These are phyloP conservation scores for Aureobasidium melanogenum DNA, from an alignment of 2,329 filamentous ascomycete genomes.

Conservation along the genomic window DNA sequence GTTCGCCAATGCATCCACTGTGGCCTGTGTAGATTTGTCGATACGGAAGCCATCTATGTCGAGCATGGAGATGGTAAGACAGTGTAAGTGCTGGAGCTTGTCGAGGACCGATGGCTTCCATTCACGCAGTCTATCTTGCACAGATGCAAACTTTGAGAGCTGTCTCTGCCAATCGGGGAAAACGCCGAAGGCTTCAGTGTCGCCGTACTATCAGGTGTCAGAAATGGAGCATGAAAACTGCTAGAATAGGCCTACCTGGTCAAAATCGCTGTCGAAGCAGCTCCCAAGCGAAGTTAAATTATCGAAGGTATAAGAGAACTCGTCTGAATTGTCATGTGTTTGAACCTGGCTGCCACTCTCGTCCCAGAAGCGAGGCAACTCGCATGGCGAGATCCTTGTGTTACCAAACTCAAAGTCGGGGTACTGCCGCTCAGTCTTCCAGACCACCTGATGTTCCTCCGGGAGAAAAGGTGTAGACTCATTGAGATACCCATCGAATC, in stretches of 20 bases:
- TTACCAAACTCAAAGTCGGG: slow-evolving; percentile 50
- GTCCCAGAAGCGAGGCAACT: slow-evolving; percentile 54
- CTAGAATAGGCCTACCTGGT: slow-evolving; percentile 27
- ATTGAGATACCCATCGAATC: slow-evolving; percentile 54
- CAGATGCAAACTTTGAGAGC: slow-evolving; percentile 56
- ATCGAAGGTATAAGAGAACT: slow-evolving; percentile 28
- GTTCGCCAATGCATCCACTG: slow-evolving; percentile 51
- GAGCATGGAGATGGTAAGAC: slow-evolving; percentile 52
- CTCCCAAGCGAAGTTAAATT: slow-evolving; percentile 34
- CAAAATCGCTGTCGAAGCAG: slow-evolving; percentile 33
- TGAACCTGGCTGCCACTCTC: slow-evolving; percentile 37
- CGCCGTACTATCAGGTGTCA: slow-evolving; percentile 43
- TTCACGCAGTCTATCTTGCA: slow-evolving; percentile 58
- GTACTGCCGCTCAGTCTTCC: slow-evolving; percentile 48
- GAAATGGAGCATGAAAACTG: neutral
- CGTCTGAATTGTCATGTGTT: slow-evolving; percentile 12
- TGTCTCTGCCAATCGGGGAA: slow-evolving; percentile 56
- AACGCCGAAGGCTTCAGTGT: slow-evolving; percentile 54
- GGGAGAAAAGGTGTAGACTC: slow-evolving; percentile 46
- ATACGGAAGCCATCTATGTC: slow-evolving; percentile 60
- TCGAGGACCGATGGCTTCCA: slow-evolving; percentile 51
- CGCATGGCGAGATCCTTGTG: slow-evolving; percentile 38
- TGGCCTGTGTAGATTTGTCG: slow-evolving; percentile 57
- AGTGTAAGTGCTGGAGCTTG: slow-evolving; percentile 53
- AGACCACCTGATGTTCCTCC: slow-evolving; percentile 49